Conservation (phyloP, 768 basidiomycete species). For the Suillus lakei region DNA sequence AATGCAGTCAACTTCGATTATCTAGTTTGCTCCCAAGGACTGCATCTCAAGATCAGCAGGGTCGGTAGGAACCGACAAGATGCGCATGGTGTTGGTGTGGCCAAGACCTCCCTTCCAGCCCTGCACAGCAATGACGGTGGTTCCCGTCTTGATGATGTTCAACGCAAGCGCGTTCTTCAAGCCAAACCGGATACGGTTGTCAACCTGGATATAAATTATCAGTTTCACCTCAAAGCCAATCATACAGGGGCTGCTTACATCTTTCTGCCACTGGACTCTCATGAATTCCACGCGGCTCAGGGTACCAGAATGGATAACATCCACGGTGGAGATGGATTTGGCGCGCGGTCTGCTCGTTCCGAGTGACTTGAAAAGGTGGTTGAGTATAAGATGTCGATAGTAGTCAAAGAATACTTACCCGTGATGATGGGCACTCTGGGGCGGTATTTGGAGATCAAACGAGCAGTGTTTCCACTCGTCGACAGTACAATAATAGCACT, state of each 20-base stretch:
- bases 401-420: constrained; percentile 51
- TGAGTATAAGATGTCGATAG: constrained; percentile 8
- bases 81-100: constrained; percentile 90
- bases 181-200: constrained; percentile 90
- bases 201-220: constrained; percentile 54
- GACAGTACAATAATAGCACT: constrained; percentile 95
- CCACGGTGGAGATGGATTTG: constrained; percentile 97
- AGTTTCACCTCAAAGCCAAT: constrained; percentile 11
- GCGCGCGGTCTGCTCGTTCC: constrained; percentile 93
- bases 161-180: constrained; percentile 81
- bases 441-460: constrained; percentile 95
- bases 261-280: constrained; percentile 96
- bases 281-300: constrained; percentile 89
- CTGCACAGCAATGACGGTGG: constrained; percentile 92
- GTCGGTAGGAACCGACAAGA: constrained; percentile 85
- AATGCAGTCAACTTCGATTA: not conserved
- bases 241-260: constrained; percentile 57
- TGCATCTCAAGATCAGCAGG: constrained; percentile 77
- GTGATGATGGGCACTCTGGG: constrained; percentile 94
- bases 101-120: constrained; percentile 99
- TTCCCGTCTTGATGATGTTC: constrained; percentile 86
- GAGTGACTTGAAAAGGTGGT: constrained; percentile 67
- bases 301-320: constrained; percentile 97
- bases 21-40: constrained; percentile 46
- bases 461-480: constrained; percentile 95